phyloP scores from a whole-genome alignment of 179 eudicot species.

The Monotropa hypopitys region DNA sequence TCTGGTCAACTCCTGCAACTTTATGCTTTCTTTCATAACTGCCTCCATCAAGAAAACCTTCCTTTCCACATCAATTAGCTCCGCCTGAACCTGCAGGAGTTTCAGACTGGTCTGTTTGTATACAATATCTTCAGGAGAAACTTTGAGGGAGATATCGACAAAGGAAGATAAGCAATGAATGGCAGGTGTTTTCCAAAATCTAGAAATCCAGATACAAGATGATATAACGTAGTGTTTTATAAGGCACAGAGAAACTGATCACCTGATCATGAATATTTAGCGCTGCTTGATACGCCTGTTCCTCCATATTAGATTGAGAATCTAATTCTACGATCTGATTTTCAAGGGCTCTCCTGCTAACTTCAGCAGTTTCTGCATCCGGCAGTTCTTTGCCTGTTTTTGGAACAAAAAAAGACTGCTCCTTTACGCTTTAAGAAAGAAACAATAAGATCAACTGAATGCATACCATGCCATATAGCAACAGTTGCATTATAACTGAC shows the following conservation, averaged over 20 bases:
- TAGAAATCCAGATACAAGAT: background rate
- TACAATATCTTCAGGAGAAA: background rate
- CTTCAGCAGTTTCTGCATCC: slow-evolving; percentile 22
- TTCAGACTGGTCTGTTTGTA: background rate
- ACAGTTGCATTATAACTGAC: background rate
- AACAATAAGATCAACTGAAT: background rate
- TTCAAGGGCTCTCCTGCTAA: slow-evolving; percentile 22
- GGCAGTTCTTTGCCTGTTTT: slow-evolving; percentile 7
- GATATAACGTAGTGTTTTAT: background rate
- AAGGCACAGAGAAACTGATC: slow-evolving; percentile 3
- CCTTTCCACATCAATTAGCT: slow-evolving; percentile 32
- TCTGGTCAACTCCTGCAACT: slow-evolving; percentile 53
- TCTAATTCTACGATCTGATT: slow-evolving; percentile 29
- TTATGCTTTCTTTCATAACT: slow-evolving; percentile 37
- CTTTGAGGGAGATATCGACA: background rate
- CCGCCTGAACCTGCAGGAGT: slow-evolving; percentile 40
- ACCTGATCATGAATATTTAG: slow-evolving; percentile 34
- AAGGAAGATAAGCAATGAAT: background rate
- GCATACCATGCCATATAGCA: background rate
- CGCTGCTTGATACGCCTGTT: slow-evolving; percentile 41
- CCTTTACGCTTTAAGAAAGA: background rate
- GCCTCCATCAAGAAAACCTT: slow-evolving; percentile 46
- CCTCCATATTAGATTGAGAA: slow-evolving; percentile 32
- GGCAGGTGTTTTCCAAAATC: background rate
- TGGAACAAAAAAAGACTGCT: background rate